A percentile compares a stretch with the other conserved stretches of the same genome.
These are phyloP conservation scores for Flaveria bidentis DNA, from an alignment of 129 eudicot species.

Conservation along the genomic window DNA sequence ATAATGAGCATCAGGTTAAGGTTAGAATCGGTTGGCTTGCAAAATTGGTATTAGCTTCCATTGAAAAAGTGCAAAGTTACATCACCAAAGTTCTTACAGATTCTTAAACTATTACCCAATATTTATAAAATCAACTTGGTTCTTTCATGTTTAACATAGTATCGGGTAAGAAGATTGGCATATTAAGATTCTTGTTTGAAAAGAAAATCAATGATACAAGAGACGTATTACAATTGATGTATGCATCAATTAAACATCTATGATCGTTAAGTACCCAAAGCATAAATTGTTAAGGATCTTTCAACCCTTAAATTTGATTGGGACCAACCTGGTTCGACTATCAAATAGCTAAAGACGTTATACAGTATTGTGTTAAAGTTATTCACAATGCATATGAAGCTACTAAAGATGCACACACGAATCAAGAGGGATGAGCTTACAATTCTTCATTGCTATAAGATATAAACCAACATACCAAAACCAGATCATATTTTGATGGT, in stretches of 20 bases:
- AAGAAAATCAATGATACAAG: constrained; percentile 63
- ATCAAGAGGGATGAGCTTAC: constrained; percentile 68
- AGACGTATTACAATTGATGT: constrained; percentile 61
- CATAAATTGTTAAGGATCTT: constrained; percentile 52
- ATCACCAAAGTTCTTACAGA: no score
- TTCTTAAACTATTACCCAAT: constrained; percentile 36
- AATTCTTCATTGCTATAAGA: constrained; percentile 46
- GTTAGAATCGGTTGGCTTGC: constrained; percentile 94
- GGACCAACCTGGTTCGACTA: constrained; percentile 39
- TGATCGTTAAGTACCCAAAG: constrained; percentile 56
- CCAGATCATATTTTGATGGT: constrained; percentile 67
- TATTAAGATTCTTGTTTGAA: constrained; percentile 54
- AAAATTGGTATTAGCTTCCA: constrained; percentile 27
- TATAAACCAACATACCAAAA: constrained; percentile 50
- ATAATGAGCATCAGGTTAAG: constrained; percentile 72
- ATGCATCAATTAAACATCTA: constrained; percentile 51
- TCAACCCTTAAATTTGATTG: constrained; percentile 41
- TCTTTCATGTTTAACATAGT: constrained; percentile 63
- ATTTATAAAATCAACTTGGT: constrained; percentile 52
- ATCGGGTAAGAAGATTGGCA: constrained; percentile 46
- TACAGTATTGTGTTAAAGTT: constrained; percentile 35
- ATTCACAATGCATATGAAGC: constrained; percentile 57
- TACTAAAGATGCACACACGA: constrained; percentile 51
- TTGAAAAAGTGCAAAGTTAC: no score
- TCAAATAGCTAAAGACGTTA: constrained; percentile 24